Percentiles rank a stretch among this genome's conserved stretches.
Conservation (phyloP, 345 rosid species). For the Lagerstroemia speciosa region DNA sequence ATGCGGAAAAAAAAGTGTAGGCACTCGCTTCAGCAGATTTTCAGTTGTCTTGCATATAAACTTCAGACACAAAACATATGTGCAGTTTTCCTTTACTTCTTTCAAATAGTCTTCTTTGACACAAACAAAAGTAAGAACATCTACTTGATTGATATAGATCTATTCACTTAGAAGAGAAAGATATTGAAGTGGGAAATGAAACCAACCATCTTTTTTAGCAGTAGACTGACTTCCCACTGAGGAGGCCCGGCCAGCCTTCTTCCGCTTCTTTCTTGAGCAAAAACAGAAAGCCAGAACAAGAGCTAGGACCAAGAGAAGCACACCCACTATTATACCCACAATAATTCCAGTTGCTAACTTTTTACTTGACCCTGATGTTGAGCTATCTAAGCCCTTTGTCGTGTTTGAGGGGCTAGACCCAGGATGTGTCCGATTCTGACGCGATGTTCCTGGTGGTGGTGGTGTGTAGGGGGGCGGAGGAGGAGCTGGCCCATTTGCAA, state of each 20-base stretch:
- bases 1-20: too few species aligned
- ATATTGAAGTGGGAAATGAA: background rate
- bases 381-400: conserved; percentile 25
- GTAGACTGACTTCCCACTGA: conserved; percentile 8
- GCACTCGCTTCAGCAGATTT: too few species aligned
- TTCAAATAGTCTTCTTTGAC: too few species aligned
- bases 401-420: conserved; percentile 27
- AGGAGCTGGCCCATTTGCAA: conserved; percentile 73
- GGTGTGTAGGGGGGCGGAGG: conserved; percentile 48
- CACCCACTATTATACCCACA: conserved; percentile 57
- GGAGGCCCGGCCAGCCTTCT: conserved; percentile 9
- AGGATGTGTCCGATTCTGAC: conserved; percentile 30
- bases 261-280: conserved; percentile 25
- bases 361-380: conserved; percentile 38
- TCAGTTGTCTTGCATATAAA: too few species aligned
- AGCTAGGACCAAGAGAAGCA: conserved; percentile 40
- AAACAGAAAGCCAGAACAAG: conserved; percentile 38
- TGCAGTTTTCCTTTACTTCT: too few species aligned
- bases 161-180: background rate
- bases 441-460: conserved; percentile 54
- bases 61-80: too few species aligned
- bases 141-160: background rate
- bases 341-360: conserved; percentile 56
- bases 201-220: conserved; percentile 12
- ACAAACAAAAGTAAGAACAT: too few species aligned